Base-by-base conservation (phyloP, 768 basidiomycete species). In the Lentinus brumalis region DNA sequence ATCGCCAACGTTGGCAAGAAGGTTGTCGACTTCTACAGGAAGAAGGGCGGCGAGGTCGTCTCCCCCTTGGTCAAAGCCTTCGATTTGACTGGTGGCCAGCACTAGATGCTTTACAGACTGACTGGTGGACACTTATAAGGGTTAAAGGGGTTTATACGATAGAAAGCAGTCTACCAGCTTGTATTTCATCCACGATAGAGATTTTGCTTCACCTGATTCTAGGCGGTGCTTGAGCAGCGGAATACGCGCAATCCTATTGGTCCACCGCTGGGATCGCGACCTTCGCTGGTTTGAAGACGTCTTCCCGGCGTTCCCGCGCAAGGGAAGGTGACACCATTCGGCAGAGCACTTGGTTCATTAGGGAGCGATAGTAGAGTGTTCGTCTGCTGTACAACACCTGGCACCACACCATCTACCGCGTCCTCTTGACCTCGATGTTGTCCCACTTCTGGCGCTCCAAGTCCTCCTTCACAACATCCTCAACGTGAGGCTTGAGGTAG, bases 21-120 rank as follows among this genome's bases (percentile, higher is more conserved):
- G 83, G 86, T 94, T 52, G 84, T 92, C 61, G 81, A 80, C 54
- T 94, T 91, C 81, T 96, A 96, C 83, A 90, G 88, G 83, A 79
- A 88, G 76, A 83, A 82, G 76, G 87, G 87, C n/a, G 78, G 80
- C 55, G 77, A 82, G 52, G 81, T 92, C 45, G 75, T 86, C n/a
- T 92, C 92, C 49, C 92, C 91, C 30, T 78, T 93, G 38, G 74
- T 85, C 62, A 91, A 86, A 77, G 91, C 91, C n/a, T 71, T 93
- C 69, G 79, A 76, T 9, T 14, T 45, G 14, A 57, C 49, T 45
- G 56, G 42, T 5, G 55, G 61, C 45, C 31, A 56, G 30, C 59
- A 60, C 41, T 61, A 49, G 35, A 61, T 56, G 41, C 18, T 14
- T 12, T 14, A 30, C 18, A 12, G 15, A 42, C 40, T 15, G 11